Percentiles rank a stretch among this genome's conserved stretches.
These are phyloP conservation scores for Yamadazyma olivae DNA, from an alignment of 805 yeast genomes.

Conservation along the genomic window DNA sequence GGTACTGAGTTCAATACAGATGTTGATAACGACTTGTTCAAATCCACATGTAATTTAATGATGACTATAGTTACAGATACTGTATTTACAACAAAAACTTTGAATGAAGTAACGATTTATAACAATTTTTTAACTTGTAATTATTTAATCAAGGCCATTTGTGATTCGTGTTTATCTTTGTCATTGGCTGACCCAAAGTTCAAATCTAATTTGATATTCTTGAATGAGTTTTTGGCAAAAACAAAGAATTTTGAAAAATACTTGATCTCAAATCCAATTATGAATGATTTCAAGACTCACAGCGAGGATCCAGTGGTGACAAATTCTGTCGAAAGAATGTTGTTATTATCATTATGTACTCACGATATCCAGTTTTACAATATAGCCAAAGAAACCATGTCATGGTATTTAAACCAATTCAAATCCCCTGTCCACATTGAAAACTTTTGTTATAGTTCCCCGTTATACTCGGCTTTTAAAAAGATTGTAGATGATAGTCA, in stretches of 20 bases:
- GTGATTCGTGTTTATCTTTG: slow-evolving; percentile 33
- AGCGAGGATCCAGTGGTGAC: slow-evolving; percentile 8
- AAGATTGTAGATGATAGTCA: slow-evolving; percentile 49
- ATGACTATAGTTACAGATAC: slow-evolving; percentile 24
- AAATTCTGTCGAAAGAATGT: slow-evolving; percentile 32
- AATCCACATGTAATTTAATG: slow-evolving; percentile 32
- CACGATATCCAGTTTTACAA: slow-evolving; percentile 43
- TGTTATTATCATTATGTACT: slow-evolving; percentile 38
- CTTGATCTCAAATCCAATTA: slow-evolving; percentile 13
- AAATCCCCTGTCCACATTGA: slow-evolving; percentile 5
- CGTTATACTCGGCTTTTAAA: slow-evolving; percentile 26
- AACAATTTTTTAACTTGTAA: slow-evolving; percentile 28
- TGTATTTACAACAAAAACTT: slow-evolving; percentile 13
- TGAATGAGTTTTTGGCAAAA: slow-evolving; percentile 29
- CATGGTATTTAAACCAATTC: slow-evolving; percentile 23
- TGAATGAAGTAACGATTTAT: slow-evolving; percentile 22
- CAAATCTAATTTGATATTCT: slow-evolving; percentile 32
- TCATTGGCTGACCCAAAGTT: slow-evolving; percentile 34
- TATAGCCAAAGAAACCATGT: slow-evolving; percentile 35
- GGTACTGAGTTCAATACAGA: not conserved
- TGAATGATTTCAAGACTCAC: slow-evolving; percentile 11
- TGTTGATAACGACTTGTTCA: slow-evolving; percentile 22
- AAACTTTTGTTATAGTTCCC: slow-evolving; percentile 7
- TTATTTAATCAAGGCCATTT: slow-evolving; percentile 27
- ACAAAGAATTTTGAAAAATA: slow-evolving; percentile 17